Evolutionary conservation across 176 grass and related monocot species (phyloP).

Genomic region (Thalia dealbata): DNA sequence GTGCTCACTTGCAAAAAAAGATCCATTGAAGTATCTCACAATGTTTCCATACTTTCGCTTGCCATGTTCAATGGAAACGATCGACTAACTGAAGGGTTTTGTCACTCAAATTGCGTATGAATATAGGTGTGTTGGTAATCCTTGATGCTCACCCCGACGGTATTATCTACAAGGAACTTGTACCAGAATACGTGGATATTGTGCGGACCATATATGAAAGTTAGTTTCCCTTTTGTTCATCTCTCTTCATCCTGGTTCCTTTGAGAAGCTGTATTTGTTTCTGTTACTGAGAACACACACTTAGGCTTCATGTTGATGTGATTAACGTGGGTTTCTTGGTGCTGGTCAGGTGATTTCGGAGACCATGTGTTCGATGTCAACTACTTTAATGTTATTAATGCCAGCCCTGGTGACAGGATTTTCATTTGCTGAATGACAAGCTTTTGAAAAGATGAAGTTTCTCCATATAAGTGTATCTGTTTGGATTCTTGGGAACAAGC

Average conservation of each 20-base stretch:
- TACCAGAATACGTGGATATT: slow-evolving; percentile 59
- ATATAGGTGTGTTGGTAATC: slow-evolving; percentile 58
- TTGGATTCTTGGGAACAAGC: neutral
- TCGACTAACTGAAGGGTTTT: neutral
- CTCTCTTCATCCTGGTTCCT: neutral
- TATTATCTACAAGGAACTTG: slow-evolving; percentile 76
- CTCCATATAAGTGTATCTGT: neutral
- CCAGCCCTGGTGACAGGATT: slow-evolving; percentile 30
- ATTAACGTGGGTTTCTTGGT: neutral
- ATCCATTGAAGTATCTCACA: neutral
- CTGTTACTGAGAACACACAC: neutral
- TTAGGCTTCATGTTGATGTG: neutral
- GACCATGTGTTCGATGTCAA: slow-evolving; percentile 51
- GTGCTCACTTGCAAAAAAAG: neutral
- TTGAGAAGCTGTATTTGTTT: neutral
- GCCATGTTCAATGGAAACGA: neutral
- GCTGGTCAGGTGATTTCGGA: slow-evolving; percentile 58
- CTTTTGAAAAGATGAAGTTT: neutral
- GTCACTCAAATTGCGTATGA: neutral
- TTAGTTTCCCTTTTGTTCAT: slow-evolving; percentile 18
- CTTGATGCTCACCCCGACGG: slow-evolving; percentile 70
- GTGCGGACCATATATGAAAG: slow-evolving; percentile 81
- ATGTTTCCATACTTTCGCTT: neutral
- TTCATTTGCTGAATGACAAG: slow-evolving; percentile 44
- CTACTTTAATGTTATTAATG: slow-evolving; percentile 56